Evolutionary conservation across 2,329 filamentous ascomycete genomes (phyloP), one percentile per base, ranked within the genome.

Genomic region (Fusarium sp.): DNA sequence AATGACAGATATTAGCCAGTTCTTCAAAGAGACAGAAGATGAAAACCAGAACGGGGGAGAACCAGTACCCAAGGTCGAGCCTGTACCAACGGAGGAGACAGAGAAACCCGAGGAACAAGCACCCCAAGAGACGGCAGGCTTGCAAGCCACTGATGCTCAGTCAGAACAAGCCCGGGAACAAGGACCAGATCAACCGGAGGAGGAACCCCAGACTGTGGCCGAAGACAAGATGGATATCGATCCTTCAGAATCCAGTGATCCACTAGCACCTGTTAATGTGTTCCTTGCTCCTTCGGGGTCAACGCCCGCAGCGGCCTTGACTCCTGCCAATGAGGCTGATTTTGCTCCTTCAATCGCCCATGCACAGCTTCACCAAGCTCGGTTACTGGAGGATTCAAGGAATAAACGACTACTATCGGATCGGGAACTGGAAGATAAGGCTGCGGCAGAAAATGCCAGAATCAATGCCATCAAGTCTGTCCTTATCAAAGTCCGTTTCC

Each of bases 321-420:
- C 84, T 15, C 78, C 85, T 10, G 85, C 90, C 65, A 87, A 91
- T 45, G 93, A 95, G 56, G 82, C 85, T n/a, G 92, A 94, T 75
- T 97, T 91, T 77, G 85, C 87, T 47, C 93, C 88, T 37, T 93
- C 87, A 54, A 89, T 93, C 74, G 90, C 88, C 57, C 93, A 92
- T 79, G 93, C 88, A 65, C 91, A 90, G 77, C 85, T 88, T 37
- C 92, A 90, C 78, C 94, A 96, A 79, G 85, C 87, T 14, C 84
- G 88, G 4, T 84, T 96, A 2, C 83, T 85, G 54, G 81, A 84
- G 33, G 83, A 82, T 45, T 83, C 87, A 4, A 88, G 89, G 62
- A 97, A 97, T 78, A 90, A 86, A 65, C 90, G 93, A 20, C 87
- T 98, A 1, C 87, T 88, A 7, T 96, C 93, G 1, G 94, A 98